These are phyloP conservation scores for Diaporthe sp. DNA, from an alignment of 2,329 filamentous ascomycete species.

Conservation along the genomic window DNA sequence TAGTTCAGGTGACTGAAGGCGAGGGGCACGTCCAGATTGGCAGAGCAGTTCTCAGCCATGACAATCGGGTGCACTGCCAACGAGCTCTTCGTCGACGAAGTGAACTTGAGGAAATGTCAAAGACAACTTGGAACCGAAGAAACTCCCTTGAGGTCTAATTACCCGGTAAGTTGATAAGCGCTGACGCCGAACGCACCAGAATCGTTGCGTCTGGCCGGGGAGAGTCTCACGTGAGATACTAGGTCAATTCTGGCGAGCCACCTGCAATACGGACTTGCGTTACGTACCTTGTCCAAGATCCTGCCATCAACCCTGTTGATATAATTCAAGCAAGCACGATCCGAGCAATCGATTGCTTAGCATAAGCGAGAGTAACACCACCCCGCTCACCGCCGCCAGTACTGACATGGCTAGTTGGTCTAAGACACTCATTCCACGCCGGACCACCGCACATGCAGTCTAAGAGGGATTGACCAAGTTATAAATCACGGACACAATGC, in stretches of 20 bases:
- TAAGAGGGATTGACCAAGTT: background rate
- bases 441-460: background rate
- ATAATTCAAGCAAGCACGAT: background rate
- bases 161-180: background rate
- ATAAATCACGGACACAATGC: no score
- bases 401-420: background rate
- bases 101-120: background rate
- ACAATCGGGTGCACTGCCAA: background rate
- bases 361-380: background rate
- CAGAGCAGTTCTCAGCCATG: background rate
- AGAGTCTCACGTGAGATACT: conserved; percentile 14
- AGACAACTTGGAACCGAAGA: no score
- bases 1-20: background rate
- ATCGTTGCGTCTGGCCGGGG: background rate
- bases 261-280: background rate
- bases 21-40: background rate
- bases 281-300: background rate
- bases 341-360: conserved; percentile 1
- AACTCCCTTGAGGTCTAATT: background rate
- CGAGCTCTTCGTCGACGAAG: background rate
- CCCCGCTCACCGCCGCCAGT: background rate
- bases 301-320: background rate
- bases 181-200: background rate
- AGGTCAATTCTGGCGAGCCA: background rate
- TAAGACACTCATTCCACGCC: background rate